Base-by-base conservation (phyloP, 345 rosid genomes). In the Atalantia buxifolia region DNA sequence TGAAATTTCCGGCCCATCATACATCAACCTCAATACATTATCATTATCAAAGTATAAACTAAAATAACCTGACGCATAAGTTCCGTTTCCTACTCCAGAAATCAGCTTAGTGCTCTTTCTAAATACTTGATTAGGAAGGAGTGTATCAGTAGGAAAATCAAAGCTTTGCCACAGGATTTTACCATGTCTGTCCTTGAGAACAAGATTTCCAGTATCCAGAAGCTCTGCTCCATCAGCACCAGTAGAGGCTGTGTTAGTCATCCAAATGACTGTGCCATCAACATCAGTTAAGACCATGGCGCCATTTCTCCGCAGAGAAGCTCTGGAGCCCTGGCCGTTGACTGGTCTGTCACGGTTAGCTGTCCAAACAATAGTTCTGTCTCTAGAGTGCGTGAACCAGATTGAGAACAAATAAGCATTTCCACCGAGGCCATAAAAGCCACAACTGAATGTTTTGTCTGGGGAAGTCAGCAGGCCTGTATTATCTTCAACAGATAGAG, bases 311-410 rank as follows among this genome's bases (percentile, higher is more conserved):
- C 4, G 73, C 5, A 88, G 80, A 31, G 86, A 74, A 50, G 85
- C 21, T 70, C 57, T 81, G 7, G 91, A 88, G 72, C 87, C 88
- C 33, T 62, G 65, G 8, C 87, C 85, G 33, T 85, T 86, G 3
- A 86, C 86, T 2, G 89, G 91, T 31, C 71, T 70, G 69, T 82
- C 83, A 12, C 83, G 80, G 81, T 86, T 88, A 40, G 87, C 88
- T 75, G 66, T 85, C 91, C 91, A 88, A 50, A 83, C 84, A 18
- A 88, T 83, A 19, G 86, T 78, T 35, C 40, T 80, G 48, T 86
- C 66, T 9, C 31, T 59, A 9, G 85, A 69, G 31, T 71, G 50
- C 6, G 84, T 75, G 85, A 80, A 88, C 89, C 91, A 86, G 36
- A 88, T 77, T 0, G 89, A 80, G 76, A 86, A 80, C 84, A 81